Evolutionary conservation across 306 rosid genomes (phyloP).

Genomic region (Citrullus mucosospermus): DNA sequence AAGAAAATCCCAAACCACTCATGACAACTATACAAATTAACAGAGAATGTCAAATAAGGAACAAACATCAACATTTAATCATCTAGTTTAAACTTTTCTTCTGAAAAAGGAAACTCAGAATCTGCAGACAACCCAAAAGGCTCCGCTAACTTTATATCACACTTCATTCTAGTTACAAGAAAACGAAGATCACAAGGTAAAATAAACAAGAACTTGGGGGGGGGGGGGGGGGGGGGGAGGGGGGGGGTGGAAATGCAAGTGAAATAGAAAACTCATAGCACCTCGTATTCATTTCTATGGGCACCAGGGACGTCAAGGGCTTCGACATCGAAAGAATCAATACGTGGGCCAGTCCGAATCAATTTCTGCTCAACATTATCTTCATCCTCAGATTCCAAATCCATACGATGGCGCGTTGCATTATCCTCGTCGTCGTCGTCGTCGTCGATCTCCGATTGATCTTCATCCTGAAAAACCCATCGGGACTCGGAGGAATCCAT

Average conservation of each 20-base stretch:
- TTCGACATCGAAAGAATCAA: slow-evolving; percentile 94
- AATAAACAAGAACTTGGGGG: background rate
- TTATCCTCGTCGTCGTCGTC: slow-evolving; percentile 25
- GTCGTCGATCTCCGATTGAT: slow-evolving; percentile 31
- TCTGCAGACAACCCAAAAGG: background rate
- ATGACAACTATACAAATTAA: background rate
- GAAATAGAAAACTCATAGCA: slow-evolving; percentile 6
- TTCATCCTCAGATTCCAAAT: slow-evolving; percentile 59
- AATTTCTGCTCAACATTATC: slow-evolving; percentile 68
- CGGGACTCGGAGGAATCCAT: slow-evolving; percentile 45
- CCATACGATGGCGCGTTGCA: background rate
- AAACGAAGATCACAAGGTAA: background rate
- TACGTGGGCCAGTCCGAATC: slow-evolving; percentile 86
- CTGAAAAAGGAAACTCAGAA: background rate
- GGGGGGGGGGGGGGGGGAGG: too few species aligned
- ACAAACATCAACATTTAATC: background rate
- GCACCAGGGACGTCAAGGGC: slow-evolving; percentile 94
- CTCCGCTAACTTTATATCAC: background rate
- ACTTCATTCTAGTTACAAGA: background rate
- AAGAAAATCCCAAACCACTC: too few species aligned
- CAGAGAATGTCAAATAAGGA: background rate
- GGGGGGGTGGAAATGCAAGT: background rate
- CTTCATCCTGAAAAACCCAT: slow-evolving; percentile 55
- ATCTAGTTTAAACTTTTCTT: background rate
- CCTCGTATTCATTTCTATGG: slow-evolving; percentile 64